Evolutionary conservation across 2,329 filamentous ascomycete species (phyloP).

Genomic region (Lasiodiplodia hormozganensis): DNA sequence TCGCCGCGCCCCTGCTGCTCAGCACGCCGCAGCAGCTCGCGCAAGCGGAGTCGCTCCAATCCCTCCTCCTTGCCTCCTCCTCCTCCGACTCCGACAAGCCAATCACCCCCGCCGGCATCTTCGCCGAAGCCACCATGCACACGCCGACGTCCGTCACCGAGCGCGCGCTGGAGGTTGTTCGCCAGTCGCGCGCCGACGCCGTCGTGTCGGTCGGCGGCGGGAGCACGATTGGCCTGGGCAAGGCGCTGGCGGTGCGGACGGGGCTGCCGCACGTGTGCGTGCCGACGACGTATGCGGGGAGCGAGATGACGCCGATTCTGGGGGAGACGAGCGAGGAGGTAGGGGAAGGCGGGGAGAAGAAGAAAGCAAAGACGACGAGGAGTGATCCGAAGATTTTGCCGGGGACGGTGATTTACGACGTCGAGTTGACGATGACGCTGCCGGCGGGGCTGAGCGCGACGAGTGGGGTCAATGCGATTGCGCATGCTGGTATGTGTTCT

Average conservation of each 20-base stretch:
- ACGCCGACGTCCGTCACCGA: conserved; percentile 66
- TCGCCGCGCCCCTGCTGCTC: conserved; percentile 62
- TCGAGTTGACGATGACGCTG: conserved; percentile 66
- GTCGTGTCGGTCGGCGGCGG: conserved; percentile 68
- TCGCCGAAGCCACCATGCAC: conserved; percentile 67
- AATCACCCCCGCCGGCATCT: conserved; percentile 54
- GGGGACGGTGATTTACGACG: conserved; percentile 68
- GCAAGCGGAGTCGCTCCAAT: conserved; percentile 55
- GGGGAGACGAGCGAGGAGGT: conserved; percentile 60
- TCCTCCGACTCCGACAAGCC: too few species aligned
- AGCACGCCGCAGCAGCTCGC: conserved; percentile 60
- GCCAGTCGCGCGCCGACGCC: conserved; percentile 57
- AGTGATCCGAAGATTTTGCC: conserved; percentile 67
- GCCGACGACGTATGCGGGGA: conserved; percentile 46
- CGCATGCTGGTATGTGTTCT: conserved; percentile 60
- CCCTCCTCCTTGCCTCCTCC: conserved; percentile 48
- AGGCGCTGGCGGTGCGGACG: conserved; percentile 43
- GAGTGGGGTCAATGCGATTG: conserved; percentile 71
- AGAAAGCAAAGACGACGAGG: conserved; percentile 66
- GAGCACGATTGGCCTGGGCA: conserved; percentile 66
- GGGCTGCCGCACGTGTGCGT: conserved; percentile 44
- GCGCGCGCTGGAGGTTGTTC: conserved; percentile 59
- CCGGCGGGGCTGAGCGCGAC: conserved; percentile 61
- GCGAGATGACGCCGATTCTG: conserved; percentile 69
- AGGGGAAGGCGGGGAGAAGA: conserved; percentile 59